phyloP scores from a whole-genome alignment of 768 basidiomycete species.

The Nidularia pulvinata region DNA sequence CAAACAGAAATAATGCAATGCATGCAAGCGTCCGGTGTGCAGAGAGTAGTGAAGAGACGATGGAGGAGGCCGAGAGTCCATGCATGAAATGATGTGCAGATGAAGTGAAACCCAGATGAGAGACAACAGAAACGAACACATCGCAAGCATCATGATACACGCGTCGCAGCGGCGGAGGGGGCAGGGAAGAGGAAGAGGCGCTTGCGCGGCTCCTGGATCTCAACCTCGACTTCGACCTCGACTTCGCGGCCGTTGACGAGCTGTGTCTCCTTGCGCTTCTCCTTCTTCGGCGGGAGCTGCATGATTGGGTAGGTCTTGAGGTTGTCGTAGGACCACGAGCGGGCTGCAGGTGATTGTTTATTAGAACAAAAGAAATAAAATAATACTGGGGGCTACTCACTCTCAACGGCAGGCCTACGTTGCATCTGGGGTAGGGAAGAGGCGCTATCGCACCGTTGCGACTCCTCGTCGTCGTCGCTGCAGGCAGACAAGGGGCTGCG shows the following conservation, averaged over 20 bases:
- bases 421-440: not conserved
- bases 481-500: conserved; percentile 29
- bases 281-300: conserved; percentile 54
- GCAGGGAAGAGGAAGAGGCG: conserved; percentile 70
- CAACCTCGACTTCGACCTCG: conserved; percentile 50
- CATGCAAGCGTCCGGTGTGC: too few species aligned
- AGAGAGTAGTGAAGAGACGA: too few species aligned
- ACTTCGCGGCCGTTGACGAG: conserved; percentile 52
- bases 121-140: too few species aligned
- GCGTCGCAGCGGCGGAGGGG: conserved; percentile 1
- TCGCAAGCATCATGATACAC: too few species aligned
- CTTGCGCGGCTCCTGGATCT: conserved; percentile 55
- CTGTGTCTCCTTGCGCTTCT: conserved; percentile 52
- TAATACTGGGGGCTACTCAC: not conserved
- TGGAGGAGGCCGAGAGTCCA: too few species aligned
- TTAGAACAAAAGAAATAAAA: not conserved
- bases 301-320: conserved; percentile 68
- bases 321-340: conserved; percentile 80
- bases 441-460: not conserved
- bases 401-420: not conserved
- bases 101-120: too few species aligned
- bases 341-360: conserved; percentile 34
- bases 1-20: too few species aligned
- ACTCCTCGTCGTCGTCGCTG: conserved; percentile 24
- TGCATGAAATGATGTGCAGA: too few species aligned